Base-by-base conservation (phyloP, 1,284 basidiomycete genomes). In the Heterobasidion parviporum region DNA sequence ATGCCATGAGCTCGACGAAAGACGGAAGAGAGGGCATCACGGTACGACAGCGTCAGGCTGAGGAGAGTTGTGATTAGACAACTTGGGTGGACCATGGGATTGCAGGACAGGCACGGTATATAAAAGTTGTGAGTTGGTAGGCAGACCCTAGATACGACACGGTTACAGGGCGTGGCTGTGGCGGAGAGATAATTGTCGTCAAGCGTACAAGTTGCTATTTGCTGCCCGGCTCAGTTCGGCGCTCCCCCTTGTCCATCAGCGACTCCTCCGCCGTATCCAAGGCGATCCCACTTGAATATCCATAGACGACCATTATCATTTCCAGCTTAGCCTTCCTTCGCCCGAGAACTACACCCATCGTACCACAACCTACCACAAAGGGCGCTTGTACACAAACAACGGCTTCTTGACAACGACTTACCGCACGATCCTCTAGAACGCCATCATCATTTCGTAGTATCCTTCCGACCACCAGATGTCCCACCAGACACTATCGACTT, bases 1-100 rank as follows among this genome's bases (percentile, higher is more conserved):
- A 81, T 60, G 81, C 80, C 87, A 91, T 89, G 68, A 91, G 85
- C 72, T 90, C 82, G 58, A 89, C 82, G 68, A 91, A 91, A 57
- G 88, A 89, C 65, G 88, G 88, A 65, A 91, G 83, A 65, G 85
- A 72, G 63, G 83, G 76, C 80, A 83, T 86, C 59, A 45, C 36
- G 44, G 52, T 16, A 18, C 12, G 38, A 51, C 52, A 54, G 56
- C 53, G 53, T 45, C 36, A 41, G 16, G 55, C 57, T 54, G 53
- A 51, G 15, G 56, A 44, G 33, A 56, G 56, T 60, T 50, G 54
- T 56, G 18, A 56, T 35, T 51, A 54, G 54, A 49, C 60, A 61
- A 61, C 59, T 44, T 48, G 16, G 38, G 52, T 43, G 48, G n/a
- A 36, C n/a, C 56, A 60, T 56, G 45, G 45, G 43, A 16, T n/a